Evolutionary conservation across 305 asterid species (phyloP), one percentile per base, ranked within the genome.

Genomic region (Stenogyne calaminthoides): DNA sequence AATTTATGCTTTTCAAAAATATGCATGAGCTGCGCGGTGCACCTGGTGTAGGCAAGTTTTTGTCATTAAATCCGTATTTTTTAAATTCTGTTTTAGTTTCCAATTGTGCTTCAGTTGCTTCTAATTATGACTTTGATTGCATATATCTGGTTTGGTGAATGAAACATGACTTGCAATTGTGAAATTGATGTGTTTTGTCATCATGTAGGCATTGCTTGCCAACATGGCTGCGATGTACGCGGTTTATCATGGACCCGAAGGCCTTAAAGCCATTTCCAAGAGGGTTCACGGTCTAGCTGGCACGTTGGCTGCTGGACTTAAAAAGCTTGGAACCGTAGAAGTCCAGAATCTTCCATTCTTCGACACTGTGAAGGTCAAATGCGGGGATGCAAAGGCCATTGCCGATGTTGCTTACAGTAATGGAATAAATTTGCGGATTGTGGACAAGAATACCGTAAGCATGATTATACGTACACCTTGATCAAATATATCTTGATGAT

Each of bases 161-260:
- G 37, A 64, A 37, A 51, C 16, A n/a, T 42, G 49, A 29, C 19
- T 54, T 67, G 71, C n/a, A 60, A 32, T 76, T 47, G 16, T 10
- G 5, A 6, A 61, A 20, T 70, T 74, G 64, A 63, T 46, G 57
- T 62, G 66, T 72, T 29, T n/a, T 49, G 47, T 32, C 69, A 78
- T 59, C 22, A 11, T 84, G 78, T 68, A 94, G 99, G 99, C 99
- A 34, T 84, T 94, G 87, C 93, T 94, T 57, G 98, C 98, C 16
- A 90, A 91, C 86, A 94, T 94, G 99, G 97, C 98, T 76, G 96
- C 99, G 19, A 91, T 92, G 98, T 94, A 85, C 67, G 99, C 97
- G 61, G 90, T 92, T 70, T 84, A 84, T 78, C 88, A 84, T 36
- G 88, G 88, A 1, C 88, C 88, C 3, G 97, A 86, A 79, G 99